phyloP scores from a whole-genome alignment of 1,284 basidiomycete species.

The Puccinia triticina region DNA sequence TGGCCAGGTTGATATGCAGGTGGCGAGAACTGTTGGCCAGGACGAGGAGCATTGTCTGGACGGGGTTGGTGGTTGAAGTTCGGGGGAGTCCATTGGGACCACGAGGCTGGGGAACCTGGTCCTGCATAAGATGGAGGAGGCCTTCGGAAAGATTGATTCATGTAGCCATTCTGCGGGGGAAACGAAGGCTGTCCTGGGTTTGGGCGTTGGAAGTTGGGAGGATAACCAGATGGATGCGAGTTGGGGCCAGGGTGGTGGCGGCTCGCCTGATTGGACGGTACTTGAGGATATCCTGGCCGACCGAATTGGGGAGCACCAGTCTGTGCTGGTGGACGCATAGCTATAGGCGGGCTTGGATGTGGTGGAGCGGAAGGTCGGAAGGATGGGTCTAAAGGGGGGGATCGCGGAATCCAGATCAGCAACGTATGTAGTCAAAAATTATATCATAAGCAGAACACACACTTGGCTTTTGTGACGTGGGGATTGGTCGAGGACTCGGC shows the following conservation, averaged over 20 bases:
- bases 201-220: conserved; percentile 4
- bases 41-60: background rate
- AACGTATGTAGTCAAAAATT: background rate
- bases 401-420: background rate
- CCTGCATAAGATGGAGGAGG: background rate
- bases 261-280: background rate
- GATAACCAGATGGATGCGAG: background rate
- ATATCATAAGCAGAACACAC: background rate
- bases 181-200: conserved; percentile 10
- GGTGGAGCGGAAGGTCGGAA: background rate
- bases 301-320: background rate
- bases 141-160: background rate
- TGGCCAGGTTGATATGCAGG: background rate
- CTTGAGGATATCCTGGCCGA: background rate
- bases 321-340: background rate
- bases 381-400: background rate
- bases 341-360: background rate
- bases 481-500: background rate
- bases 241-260: background rate
- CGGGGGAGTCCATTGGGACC: background rate
- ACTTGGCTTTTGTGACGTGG: background rate
- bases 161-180: background rate
- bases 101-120: background rate
- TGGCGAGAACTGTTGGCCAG: background rate
- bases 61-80: background rate